Evolutionary conservation across 257 asterid genomes (phyloP).

Genomic region (Ocimum tenuiflorum): DNA sequence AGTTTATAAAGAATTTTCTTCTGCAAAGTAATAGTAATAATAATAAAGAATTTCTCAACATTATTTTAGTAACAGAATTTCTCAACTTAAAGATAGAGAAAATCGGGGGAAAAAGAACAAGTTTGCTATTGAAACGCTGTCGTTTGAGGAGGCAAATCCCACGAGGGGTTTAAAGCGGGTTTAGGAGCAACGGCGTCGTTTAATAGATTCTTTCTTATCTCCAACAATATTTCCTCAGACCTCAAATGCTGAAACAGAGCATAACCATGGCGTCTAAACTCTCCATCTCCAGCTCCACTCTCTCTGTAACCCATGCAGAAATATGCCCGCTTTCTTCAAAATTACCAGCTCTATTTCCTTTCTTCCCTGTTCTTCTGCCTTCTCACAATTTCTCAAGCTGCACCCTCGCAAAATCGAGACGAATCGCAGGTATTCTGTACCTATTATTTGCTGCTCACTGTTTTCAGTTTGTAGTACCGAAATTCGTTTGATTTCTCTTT

Average conservation of each 20-base stretch:
- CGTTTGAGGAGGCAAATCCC: neutral
- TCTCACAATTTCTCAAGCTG: constrained; percentile 19
- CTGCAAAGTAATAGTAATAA: too few relatives aligned
- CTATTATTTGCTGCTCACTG: neutral
- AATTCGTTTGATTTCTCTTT: neutral
- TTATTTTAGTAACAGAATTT: too few relatives aligned
- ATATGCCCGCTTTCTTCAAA: constrained; percentile 27
- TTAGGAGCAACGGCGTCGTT: constrained; percentile 20
- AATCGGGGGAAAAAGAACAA: too few relatives aligned
- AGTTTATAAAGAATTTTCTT: too few relatives aligned
- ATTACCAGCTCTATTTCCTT: constrained; percentile 10
- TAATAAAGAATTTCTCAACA: too few relatives aligned
- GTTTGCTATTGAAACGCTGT: too few relatives aligned
- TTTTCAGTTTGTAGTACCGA: neutral
- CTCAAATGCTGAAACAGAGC: neutral
- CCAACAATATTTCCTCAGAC: neutral
- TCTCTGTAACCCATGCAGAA: constrained; percentile 35
- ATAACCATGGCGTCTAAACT: constrained; percentile 25
- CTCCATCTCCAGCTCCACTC: constrained; percentile 32
- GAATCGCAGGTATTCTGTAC: constrained; percentile 13
- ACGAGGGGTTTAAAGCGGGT: constrained; percentile 17
- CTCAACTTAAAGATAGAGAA: too few relatives aligned
- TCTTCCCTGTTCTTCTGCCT: neutral
- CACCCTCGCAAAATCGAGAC: constrained; percentile 24
- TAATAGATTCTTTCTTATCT: neutral